Evolutionary conservation across 1,284 basidiomycete species (phyloP), one percentile per base, ranked within the genome.

Genomic region (Trichosporon sp.): DNA sequence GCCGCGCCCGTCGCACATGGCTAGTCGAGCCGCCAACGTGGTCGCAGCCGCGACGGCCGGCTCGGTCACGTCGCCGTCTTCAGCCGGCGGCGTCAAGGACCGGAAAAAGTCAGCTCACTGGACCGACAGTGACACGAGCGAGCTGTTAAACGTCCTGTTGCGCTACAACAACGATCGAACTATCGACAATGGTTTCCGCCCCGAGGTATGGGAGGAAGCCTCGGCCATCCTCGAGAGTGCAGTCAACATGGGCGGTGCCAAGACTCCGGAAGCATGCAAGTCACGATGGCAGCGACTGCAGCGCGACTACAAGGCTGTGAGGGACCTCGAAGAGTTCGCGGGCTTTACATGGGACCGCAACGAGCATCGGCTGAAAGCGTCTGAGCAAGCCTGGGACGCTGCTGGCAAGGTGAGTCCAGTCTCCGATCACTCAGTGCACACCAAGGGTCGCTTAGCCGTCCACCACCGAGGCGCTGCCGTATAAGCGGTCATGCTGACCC

Each of bases 241-340:
- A 4, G 76, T 75, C n/a, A 71, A 74, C 67, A 71, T 78, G 65
- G 81, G 81, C 14, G 80, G 81, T 1, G 76, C 78, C n/a, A 82
- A 82, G 71, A 81, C 80, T 1, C 74, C 81, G 1, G 81, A 82
- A 26, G 80, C 79, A 7, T 82, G 81, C 72, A 82, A 81, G 72
- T 79, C 78, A 38, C 73, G 80, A 10, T 82, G 81, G 81, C 81
- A 82, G 69, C 71, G 79, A 69, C 69, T 82, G 32, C 81, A 82
- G 71, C 71, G 81, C 35, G 80, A 82, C 66, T 82, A 74, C 75
- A 79, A 78, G 69, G 76, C 77, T 66, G 79, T 76, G 8, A 80
- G 78, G 32, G 78, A 81, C 32, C 74, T 79, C 67, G 76, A 79
- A 65, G 59, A 63, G 21, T 65, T 77, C 37, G 75, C 76, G 4